Evolutionary conservation across 768 basidiomycete species (phyloP), one percentile per base, ranked within the genome.

Genomic region (Psilocybe azurescens): DNA sequence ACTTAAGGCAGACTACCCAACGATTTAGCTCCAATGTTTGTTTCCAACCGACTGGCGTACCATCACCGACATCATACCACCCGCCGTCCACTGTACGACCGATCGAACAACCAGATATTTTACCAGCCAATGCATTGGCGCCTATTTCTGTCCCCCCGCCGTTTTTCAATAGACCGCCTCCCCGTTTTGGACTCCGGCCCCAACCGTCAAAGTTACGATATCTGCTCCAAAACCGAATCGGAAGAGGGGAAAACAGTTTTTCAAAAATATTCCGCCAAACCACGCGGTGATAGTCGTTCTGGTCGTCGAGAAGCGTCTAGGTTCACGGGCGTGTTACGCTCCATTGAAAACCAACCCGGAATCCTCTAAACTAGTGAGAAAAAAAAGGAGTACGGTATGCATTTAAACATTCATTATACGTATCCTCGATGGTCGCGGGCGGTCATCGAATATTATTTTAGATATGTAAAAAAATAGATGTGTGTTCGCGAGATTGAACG

Each of bases 151-250:
- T 3, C 2, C 2, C 10, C 28, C 4, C 24, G 29, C 50, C 28
- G 29, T 13, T 32, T 2, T 20, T 30, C 28, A 32, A 51, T 20
- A 7, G 9, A 20, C 50, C 50, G 11, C 36, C 53, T 54, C 46
- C 46, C 41, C 56, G 7, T 56, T 56, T 41, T 56, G 56, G 56
- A 56, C 39, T 9, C 56, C 44, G 3, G 56, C 44, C 7, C 56
- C 41, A 14, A 41, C 3, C 20, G 29, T 56, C 29, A 2, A 3
- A 8, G 56, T 56, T 6, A 56, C 56, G 4, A 47, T 56, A 3
- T 30, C 56, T n/a, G n/a, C 14, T 13, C 56, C 56, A 10, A 56
- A 56, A 32, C 11, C 44, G 10, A 29, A 9, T 3, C 56, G 56
- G 14, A 18, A 3, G 20, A 11, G 54, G 5, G 16, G 54, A 6